These are phyloP conservation scores for Letharia lupina DNA, from an alignment of 495 filamentous ascomycete genomes.

Conservation along the genomic window DNA sequence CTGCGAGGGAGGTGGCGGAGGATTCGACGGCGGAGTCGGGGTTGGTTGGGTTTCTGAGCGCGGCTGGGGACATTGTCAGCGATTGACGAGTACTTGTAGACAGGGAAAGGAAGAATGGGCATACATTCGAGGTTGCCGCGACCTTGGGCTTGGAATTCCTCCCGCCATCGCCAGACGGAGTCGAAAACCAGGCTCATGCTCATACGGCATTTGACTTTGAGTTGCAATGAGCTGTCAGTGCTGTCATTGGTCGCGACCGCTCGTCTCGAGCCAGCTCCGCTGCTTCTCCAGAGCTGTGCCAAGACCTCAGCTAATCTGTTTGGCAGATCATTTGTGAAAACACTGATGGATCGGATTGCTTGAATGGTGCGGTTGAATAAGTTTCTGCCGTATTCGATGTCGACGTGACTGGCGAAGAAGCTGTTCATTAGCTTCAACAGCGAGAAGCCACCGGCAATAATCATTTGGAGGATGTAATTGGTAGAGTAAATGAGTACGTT, in stretches of 20 bases:
- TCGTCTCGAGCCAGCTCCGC: constrained; percentile 41
- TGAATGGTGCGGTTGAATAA: constrained; percentile 71
- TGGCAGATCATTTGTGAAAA: constrained; percentile 74
- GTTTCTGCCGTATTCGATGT: constrained; percentile 61
- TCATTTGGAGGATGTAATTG: constrained; percentile 88
- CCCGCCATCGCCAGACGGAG: constrained; percentile 88
- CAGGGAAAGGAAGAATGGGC: constrained; percentile 24
- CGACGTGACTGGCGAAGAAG: constrained; percentile 66
- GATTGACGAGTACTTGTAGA: neutral
- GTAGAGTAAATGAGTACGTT: constrained; percentile 60
- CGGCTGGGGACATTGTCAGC: constrained; percentile 38
- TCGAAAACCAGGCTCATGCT: constrained; percentile 92
- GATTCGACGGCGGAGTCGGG: constrained; percentile 70
- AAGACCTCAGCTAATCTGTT: constrained; percentile 82
- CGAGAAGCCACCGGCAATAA: constrained; percentile 77
- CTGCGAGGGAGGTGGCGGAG: constrained; percentile 48
- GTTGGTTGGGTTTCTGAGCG: constrained; percentile 79
- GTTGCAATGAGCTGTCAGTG: constrained; percentile 59
- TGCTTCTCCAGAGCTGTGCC: constrained; percentile 83
- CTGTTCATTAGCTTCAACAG: constrained; percentile 79
- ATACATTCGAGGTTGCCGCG: constrained; percentile 71
- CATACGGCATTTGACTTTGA: constrained; percentile 83
- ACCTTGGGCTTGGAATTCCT: constrained; percentile 72
- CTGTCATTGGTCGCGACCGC: constrained; percentile 53
- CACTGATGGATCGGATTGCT: constrained; percentile 68